Percentiles rank a stretch among this genome's conserved stretches.
Evolutionary conservation across 2,329 filamentous ascomycete species (phyloP).

Genomic region (Trichoderma cornu-damae): DNA sequence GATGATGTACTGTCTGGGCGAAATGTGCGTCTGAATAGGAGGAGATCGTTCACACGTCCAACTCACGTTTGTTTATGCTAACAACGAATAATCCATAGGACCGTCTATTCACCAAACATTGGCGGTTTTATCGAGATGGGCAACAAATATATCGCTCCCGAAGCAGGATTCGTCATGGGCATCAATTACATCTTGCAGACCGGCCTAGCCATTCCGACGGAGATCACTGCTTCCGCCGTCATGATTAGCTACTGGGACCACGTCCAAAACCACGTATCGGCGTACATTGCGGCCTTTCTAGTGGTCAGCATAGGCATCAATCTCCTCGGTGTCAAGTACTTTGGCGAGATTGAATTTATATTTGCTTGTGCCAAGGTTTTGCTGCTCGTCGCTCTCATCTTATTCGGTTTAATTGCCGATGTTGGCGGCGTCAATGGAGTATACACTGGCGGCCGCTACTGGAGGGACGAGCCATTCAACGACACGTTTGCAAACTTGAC

Average conservation of each 20-base stretch:
- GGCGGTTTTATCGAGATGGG: conserved; percentile 26
- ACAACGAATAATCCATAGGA: conserved; percentile 15
- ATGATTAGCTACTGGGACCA: conserved; percentile 25
- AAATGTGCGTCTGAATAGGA: conserved; percentile 18
- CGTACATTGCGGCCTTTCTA: conserved; percentile 22
- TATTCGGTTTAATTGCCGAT: conserved; percentile 36
- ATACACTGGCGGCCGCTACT: conserved; percentile 40
- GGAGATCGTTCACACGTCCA: background rate
- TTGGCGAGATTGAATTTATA: conserved; percentile 45
- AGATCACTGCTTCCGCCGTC: conserved; percentile 23
- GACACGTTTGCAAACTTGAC: conserved; percentile 27
- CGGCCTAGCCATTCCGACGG: conserved; percentile 23
- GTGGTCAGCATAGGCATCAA: conserved; percentile 21
- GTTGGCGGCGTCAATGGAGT: conserved; percentile 33
- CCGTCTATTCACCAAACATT: conserved; percentile 24
- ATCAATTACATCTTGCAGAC: conserved; percentile 24
- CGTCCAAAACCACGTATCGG: conserved; percentile 11
- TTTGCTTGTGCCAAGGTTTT: conserved; percentile 42
- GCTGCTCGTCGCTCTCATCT: conserved; percentile 37
- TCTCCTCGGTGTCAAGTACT: conserved; percentile 33
- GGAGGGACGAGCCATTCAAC: conserved; percentile 37
- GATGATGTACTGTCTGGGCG: conserved; percentile 22
- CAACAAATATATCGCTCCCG: conserved; percentile 24
- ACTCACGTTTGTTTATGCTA: background rate
- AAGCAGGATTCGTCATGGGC: conserved; percentile 24